phyloP scores from a whole-genome alignment of 1,139 yeast genomes.

The Protomyces macrosporus region DNA sequence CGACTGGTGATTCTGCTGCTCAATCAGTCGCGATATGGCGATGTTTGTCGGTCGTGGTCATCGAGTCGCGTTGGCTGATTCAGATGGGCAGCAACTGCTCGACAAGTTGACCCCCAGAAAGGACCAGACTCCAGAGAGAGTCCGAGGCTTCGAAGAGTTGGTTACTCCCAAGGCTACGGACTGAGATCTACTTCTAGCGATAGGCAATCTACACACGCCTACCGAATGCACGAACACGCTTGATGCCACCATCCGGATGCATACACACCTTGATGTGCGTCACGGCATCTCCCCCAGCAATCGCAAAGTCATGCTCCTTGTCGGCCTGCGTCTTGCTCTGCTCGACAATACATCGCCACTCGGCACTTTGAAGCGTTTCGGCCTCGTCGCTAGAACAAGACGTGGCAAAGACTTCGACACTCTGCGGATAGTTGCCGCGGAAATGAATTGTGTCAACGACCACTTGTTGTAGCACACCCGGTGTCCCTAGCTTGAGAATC shows the following conservation, averaged over 20 bases:
- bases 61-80: no score
- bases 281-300: constrained; percentile 33
- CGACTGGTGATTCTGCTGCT: no score
- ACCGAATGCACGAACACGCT: constrained; percentile 80
- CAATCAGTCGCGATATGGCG: no score
- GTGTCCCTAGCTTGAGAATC: constrained; percentile 67
- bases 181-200: background rate
- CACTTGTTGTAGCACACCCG: constrained; percentile 49
- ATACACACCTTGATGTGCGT: constrained; percentile 75
- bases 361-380: constrained; percentile 41
- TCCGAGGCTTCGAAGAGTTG: no score
- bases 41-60: no score
- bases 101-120: no score
- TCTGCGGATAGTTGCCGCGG: constrained; percentile 86
- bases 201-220: constrained; percentile 34
- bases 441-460: constrained; percentile 87
- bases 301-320: constrained; percentile 58
- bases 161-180: no score
- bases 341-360: constrained; percentile 46
- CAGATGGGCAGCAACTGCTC: no score
- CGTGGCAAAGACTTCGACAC: constrained; percentile 47
- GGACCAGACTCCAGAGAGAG: no score
- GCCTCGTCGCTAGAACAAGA: constrained; percentile 36
- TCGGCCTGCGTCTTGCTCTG: constrained; percentile 59
- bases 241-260: constrained; percentile 95